Conservation (phyloP, 495 filamentous ascomycete species). For the Stereocaulon alpinum region DNA sequence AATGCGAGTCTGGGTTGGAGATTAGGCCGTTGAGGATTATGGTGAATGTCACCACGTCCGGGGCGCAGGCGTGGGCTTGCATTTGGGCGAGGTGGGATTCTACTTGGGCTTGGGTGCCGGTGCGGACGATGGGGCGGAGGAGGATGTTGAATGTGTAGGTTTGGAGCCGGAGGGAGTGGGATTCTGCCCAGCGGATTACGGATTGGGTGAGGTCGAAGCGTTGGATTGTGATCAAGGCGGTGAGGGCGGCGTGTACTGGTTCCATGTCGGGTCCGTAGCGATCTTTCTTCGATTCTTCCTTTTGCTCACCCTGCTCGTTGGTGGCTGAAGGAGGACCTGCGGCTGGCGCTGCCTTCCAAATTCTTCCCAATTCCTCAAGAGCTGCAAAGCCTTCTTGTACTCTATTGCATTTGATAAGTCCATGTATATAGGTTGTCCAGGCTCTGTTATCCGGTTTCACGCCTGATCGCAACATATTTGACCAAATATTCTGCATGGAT, state of each 20-base stretch:
- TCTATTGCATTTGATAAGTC: conserved; percentile 41
- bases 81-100: conserved; percentile 39
- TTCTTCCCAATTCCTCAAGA: conserved; percentile 47
- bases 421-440: conserved; percentile 56
- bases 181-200: conserved; percentile 48
- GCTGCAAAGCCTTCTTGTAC: conserved; percentile 40
- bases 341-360: conserved; percentile 36
- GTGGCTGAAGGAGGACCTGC: conserved; percentile 1
- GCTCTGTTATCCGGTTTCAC: conserved; percentile 43
- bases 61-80: conserved; percentile 31
- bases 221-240: conserved; percentile 36
- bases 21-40: conserved; percentile 44
- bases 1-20: conserved; percentile 23
- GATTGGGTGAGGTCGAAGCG: conserved; percentile 32
- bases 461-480: conserved; percentile 39
- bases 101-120: conserved; percentile 29
- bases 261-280: conserved; percentile 46
- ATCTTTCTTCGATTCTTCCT: conserved; percentile 21
- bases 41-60: conserved; percentile 45
- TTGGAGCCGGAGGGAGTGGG: conserved; percentile 48
- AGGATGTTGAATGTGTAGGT: conserved; percentile 60
- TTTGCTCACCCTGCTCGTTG: not conserved
- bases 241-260: conserved; percentile 52
- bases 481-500: conserved; percentile 49
- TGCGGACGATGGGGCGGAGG: conserved; percentile 43